phyloP scores from a whole-genome alignment of 495 filamentous ascomycete genomes.

The Trypethelium eluteriae region DNA sequence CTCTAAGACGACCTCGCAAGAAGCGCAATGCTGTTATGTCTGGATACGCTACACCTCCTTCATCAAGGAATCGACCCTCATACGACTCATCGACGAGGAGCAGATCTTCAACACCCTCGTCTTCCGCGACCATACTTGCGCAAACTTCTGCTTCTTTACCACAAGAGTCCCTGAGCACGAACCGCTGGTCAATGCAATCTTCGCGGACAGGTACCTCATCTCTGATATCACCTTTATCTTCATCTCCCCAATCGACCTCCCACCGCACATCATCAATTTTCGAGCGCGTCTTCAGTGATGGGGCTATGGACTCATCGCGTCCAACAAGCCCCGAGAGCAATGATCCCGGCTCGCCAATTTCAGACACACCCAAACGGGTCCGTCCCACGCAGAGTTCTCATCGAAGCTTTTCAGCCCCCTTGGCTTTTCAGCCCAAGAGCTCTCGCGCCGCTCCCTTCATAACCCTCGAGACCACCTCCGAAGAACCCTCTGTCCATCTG shows the following conservation, averaged over 20 bases:
- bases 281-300: slow-evolving; percentile 49
- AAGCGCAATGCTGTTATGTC: slow-evolving; percentile 55
- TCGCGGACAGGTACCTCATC: slow-evolving; percentile 51
- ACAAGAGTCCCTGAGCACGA: slow-evolving; percentile 33
- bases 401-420: slow-evolving; percentile 1
- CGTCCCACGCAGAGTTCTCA: not conserved
- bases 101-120: slow-evolving; percentile 36
- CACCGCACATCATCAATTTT: slow-evolving; percentile 67
- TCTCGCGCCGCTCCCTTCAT: not conserved
- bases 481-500: not conserved
- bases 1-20: slow-evolving; percentile 58
- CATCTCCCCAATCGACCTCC: slow-evolving; percentile 66
- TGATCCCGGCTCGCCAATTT: slow-evolving; percentile 38
- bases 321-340: slow-evolving; percentile 63
- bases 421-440: not conserved
- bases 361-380: slow-evolving; percentile 19
- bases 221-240: slow-evolving; percentile 63
- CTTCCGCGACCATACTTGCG: slow-evolving; percentile 52
- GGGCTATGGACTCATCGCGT: slow-evolving; percentile 51
- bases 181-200: slow-evolving; percentile 61
- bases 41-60: slow-evolving; percentile 52
- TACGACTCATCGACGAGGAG: slow-evolving; percentile 35
- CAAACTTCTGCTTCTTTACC: slow-evolving; percentile 58
- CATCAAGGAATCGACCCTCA: slow-evolving; percentile 37
- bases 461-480: slow-evolving; percentile 3